Evolutionary conservation across 306 rosid species (phyloP).

Genomic region (Gleditsia sinensis): DNA sequence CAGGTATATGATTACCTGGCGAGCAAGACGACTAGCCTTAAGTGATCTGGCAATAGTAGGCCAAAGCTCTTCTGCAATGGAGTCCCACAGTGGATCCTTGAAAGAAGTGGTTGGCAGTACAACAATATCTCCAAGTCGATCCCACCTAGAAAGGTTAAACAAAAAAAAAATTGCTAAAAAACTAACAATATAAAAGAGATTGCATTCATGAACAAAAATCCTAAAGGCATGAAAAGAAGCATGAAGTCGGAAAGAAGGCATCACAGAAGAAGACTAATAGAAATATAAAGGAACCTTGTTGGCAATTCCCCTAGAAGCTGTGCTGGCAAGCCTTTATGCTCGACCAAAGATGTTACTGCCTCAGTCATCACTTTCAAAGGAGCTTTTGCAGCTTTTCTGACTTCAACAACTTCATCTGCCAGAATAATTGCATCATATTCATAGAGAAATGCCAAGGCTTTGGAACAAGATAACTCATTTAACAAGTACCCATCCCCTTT

Average conservation of each 20-base stretch:
- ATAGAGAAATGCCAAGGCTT: constrained; percentile 63
- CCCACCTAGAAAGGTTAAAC: constrained; percentile 73
- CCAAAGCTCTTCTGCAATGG: constrained; percentile 78
- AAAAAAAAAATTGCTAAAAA: constrained; percentile 23
- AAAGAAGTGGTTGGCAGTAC: constrained; percentile 78
- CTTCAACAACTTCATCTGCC: constrained; percentile 64
- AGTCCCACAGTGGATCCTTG: constrained; percentile 71
- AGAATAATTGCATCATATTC: constrained; percentile 56
- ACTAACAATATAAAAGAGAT: constrained; percentile 25
- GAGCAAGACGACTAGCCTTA: constrained; percentile 76
- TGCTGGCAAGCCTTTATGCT: constrained; percentile 59
- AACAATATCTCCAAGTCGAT: constrained; percentile 75
- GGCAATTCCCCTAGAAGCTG: constrained; percentile 82
- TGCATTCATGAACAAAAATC: constrained; percentile 11
- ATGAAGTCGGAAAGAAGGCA: constrained; percentile 24
- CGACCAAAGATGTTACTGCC: constrained; percentile 59
- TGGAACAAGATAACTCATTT: constrained; percentile 45
- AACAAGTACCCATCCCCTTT: constrained; percentile 32
- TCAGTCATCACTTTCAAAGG: constrained; percentile 76
- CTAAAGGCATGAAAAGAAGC: constrained; percentile 35
- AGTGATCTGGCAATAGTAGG: constrained; percentile 70
- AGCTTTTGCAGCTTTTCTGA: constrained; percentile 60
- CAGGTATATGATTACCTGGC: constrained; percentile 60
- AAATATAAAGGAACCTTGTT: constrained; percentile 58
- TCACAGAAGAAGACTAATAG: constrained; percentile 16